A percentile compares a stretch with the other conserved stretches of the same genome.
These are phyloP conservation scores for Nicotiana obtusifolia DNA, from an alignment of 257 asterid species.

Conservation along the genomic window DNA sequence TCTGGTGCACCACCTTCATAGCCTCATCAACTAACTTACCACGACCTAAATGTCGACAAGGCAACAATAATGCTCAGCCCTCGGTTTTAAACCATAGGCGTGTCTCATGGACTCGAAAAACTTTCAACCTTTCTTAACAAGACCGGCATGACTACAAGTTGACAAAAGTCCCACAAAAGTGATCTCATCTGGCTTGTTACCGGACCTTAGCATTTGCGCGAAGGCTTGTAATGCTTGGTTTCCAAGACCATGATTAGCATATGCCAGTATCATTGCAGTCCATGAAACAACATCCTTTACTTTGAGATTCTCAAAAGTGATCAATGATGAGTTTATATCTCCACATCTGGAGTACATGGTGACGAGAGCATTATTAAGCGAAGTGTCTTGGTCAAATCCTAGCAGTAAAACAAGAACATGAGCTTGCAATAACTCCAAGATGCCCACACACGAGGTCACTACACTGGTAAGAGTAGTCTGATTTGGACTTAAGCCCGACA, in stretches of 20 bases:
- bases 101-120: constrained; percentile 43
- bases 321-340: constrained; percentile 10
- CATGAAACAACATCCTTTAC: constrained; percentile 15
- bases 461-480: constrained; percentile 16
- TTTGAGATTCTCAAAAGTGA: constrained; percentile 8
- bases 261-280: constrained; percentile 40
- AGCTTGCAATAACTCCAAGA: constrained; percentile 3
- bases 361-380: constrained; percentile 11
- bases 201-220: constrained; percentile 43
- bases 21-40: constrained; percentile 41
- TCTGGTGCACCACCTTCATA: constrained; percentile 35
- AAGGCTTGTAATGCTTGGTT: constrained; percentile 43
- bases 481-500: not conserved
- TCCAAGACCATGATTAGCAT: constrained; percentile 54
- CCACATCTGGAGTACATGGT: constrained; percentile 16
- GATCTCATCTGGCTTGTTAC: constrained; percentile 42
- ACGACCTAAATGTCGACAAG: constrained; percentile 38
- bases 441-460: constrained; percentile 9
- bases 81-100: constrained; percentile 45
- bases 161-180: constrained; percentile 54
- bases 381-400: constrained; percentile 1
- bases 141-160: constrained; percentile 64
- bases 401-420: constrained; percentile 10
- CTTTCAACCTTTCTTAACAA: constrained; percentile 51
- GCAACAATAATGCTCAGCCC: constrained; percentile 44